Percentiles rank a stretch among this genome's conserved stretches.
Evolutionary conservation across 176 grass and related monocot genomes (phyloP).

Genomic region (Tillandsia leiboldiana): DNA sequence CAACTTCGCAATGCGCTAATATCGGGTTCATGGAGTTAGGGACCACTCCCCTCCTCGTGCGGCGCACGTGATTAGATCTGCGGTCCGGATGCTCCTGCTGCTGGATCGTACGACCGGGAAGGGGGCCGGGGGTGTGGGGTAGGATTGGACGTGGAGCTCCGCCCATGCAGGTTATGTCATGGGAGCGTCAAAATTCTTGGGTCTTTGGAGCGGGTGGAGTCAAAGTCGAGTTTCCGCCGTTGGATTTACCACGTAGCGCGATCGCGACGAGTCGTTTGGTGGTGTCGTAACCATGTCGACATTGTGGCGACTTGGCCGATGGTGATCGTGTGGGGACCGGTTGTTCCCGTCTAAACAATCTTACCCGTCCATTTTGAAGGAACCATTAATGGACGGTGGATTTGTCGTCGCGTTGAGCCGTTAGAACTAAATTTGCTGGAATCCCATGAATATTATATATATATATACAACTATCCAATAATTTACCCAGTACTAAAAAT

Average conservation of each 20-base stretch:
- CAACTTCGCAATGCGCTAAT: no score
- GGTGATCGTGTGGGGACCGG: no score
- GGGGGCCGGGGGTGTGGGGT: neutral
- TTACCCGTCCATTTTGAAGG: no score
- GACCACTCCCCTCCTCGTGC: neutral
- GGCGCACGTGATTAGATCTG: neutral
- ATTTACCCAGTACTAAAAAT: no score
- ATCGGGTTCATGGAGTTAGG: neutral
- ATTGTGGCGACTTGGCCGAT: constrained; percentile 19
- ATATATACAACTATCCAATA: no score
- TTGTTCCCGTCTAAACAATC: no score
- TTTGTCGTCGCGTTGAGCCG: no score
- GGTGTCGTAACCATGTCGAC: constrained; percentile 35
- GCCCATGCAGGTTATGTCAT: neutral
- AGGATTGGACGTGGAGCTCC: neutral
- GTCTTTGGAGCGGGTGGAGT: neutral
- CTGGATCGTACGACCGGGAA: neutral
- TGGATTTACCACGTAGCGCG: neutral
- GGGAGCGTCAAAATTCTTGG: neutral
- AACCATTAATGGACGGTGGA: no score
- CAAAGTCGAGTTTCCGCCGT: neutral
- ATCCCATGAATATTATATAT: no score
- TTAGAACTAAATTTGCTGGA: no score
- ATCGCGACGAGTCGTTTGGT: neutral
- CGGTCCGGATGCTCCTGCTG: neutral